phyloP scores from a whole-genome alignment of 1,284 basidiomycete genomes.

The Moesziomyces sp. region DNA sequence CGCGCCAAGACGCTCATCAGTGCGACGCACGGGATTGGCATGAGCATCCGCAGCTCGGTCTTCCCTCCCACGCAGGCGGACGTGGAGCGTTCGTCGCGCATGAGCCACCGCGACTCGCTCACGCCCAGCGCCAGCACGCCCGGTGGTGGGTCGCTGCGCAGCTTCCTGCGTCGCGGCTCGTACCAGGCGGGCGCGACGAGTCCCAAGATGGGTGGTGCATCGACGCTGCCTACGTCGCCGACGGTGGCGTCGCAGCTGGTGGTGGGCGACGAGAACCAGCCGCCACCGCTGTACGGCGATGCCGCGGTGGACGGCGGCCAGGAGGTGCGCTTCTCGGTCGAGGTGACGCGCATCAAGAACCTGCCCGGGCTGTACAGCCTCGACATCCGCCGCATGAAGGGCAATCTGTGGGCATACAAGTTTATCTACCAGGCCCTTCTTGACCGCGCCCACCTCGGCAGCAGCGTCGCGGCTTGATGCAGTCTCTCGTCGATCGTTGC shows the following conservation, averaged over 20 bases:
- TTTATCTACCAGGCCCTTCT: slow-evolving; percentile 64
- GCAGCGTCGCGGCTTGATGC: slow-evolving; percentile 3
- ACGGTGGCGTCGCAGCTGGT: slow-evolving; percentile 18
- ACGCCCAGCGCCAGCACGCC: slow-evolving; percentile 38
- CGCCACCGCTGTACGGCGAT: slow-evolving; percentile 62
- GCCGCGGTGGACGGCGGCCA: slow-evolving; percentile 62
- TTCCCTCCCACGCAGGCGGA: slow-evolving; percentile 62
- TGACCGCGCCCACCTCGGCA: slow-evolving; percentile 47
- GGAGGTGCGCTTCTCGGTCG: slow-evolving; percentile 65
- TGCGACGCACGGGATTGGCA: slow-evolving; percentile 57
- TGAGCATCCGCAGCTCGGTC: slow-evolving; percentile 60
- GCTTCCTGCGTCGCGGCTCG: slow-evolving; percentile 55
- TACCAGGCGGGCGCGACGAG: slow-evolving; percentile 28
- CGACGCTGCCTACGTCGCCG: slow-evolving; percentile 12
- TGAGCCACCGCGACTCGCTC: slow-evolving; percentile 30
- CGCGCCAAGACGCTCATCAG: slow-evolving; percentile 57
- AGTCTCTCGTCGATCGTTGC: not conserved
- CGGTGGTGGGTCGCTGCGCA: slow-evolving; percentile 44
- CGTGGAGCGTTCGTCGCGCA: slow-evolving; percentile 50
- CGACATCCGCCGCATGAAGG: slow-evolving; percentile 65
- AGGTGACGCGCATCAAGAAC: slow-evolving; percentile 64
- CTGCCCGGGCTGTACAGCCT: slow-evolving; percentile 64
- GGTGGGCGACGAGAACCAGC: slow-evolving; percentile 42
- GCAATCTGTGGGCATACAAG: slow-evolving; percentile 65
- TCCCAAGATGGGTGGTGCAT: slow-evolving; percentile 8